A percentile compares a stretch with the other conserved stretches of the same genome.
phyloP scores from a whole-genome alignment of 1,284 basidiomycete genomes.

The Leccinum colubrinum region DNA sequence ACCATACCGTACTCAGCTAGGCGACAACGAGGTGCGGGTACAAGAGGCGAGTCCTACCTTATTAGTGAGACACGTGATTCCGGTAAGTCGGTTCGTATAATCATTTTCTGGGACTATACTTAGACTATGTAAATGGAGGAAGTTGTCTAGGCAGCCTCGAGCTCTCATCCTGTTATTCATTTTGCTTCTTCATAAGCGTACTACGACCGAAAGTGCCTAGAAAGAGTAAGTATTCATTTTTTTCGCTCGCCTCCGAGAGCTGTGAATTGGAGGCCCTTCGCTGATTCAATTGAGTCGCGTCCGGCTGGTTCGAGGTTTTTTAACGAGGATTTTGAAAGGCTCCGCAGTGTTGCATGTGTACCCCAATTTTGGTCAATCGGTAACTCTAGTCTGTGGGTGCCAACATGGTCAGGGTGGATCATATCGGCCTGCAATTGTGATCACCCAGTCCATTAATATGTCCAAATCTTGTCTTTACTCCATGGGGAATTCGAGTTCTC shows the following conservation, averaged over 20 bases:
- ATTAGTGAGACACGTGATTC: too few species aligned
- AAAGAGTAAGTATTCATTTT: too few species aligned
- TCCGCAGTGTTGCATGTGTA: too few species aligned
- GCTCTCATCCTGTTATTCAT: too few species aligned
- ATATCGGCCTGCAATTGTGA: conserved; percentile 5
- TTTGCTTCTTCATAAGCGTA: not conserved
- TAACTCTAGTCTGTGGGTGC: not conserved
- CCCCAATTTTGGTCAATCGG: not conserved
- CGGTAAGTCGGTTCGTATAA: too few species aligned
- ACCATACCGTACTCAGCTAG: too few species aligned
- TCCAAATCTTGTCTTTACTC: not conserved
- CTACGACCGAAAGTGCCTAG: not conserved
- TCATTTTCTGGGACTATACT: too few species aligned
- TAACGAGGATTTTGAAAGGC: not conserved
- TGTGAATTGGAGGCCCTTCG: not conserved
- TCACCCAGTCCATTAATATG: not conserved
- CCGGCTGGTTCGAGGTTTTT: not conserved
- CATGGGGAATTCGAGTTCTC: not conserved
- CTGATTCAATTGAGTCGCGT: too few species aligned
- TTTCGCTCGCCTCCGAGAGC: not conserved
- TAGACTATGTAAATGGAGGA: too few species aligned
- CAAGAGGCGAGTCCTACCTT: too few species aligned
- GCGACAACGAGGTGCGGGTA: too few species aligned
- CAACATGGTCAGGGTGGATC: conserved; percentile 7
- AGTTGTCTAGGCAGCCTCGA: too few species aligned